Conservation (phyloP, 371 early-diverging fungal species). For the Mortierella sp. region DNA sequence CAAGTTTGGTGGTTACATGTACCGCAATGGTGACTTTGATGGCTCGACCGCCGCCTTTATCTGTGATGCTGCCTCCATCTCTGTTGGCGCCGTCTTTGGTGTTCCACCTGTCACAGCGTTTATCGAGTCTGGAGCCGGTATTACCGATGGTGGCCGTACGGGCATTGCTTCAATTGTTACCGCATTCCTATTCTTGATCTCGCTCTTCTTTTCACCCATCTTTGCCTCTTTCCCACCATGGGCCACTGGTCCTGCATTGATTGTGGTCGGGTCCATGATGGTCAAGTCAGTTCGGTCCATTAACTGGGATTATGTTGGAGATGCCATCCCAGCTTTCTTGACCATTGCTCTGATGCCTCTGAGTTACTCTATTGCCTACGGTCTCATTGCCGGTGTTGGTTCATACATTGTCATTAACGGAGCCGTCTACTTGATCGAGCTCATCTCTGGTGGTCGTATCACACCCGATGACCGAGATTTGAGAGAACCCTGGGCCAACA, state of each 20-base stretch:
- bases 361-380: constrained; percentile 62
- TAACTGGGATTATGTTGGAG: constrained; percentile 82
- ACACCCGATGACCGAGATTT: constrained; percentile 29
- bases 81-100: constrained; percentile 77
- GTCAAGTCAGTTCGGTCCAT: constrained; percentile 70
- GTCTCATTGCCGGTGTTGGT: constrained; percentile 42
- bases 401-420: constrained; percentile 44
- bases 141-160: constrained; percentile 83
- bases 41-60: constrained; percentile 79
- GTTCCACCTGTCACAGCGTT: constrained; percentile 81
- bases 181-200: constrained; percentile 76
- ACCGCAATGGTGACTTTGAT: constrained; percentile 80
- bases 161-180: constrained; percentile 77
- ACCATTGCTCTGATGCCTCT: constrained; percentile 82
- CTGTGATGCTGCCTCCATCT: constrained; percentile 72
- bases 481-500: constrained; percentile 25
- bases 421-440: constrained; percentile 19
- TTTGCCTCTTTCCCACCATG: constrained; percentile 87
- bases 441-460: constrained; percentile 28
- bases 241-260: constrained; percentile 84
- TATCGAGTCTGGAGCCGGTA: constrained; percentile 84
- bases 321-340: constrained; percentile 81
- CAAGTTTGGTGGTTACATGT: constrained; percentile 82
- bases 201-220: constrained; percentile 84
- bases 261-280: constrained; percentile 87